A percentile compares a stretch with the other conserved stretches of the same genome.
These are phyloP conservation scores for Leucocoprinus sp. DNA, from an alignment of 768 basidiomycete genomes.

Conservation along the genomic window DNA sequence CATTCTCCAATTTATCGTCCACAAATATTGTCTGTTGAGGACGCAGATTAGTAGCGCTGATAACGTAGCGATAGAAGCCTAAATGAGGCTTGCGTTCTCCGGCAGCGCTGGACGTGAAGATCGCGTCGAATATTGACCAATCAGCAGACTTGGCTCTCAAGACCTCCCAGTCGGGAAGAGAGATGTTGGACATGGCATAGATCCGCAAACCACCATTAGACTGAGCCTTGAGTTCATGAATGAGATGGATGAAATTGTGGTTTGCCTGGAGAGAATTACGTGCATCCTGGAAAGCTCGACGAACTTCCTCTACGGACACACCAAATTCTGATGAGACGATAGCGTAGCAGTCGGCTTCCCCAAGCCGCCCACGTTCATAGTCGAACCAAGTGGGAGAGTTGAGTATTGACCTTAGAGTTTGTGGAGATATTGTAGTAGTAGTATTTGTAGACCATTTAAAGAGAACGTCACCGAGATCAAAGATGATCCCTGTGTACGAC, in stretches of 20 bases:
- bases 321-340: slow-evolving; percentile 30
- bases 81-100: slow-evolving; percentile 51
- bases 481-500: slow-evolving; percentile 30
- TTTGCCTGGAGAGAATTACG: slow-evolving; percentile 39
- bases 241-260: slow-evolving; percentile 32
- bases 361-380: slow-evolving; percentile 41
- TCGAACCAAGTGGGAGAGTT: slow-evolving; percentile 41
- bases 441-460: slow-evolving; percentile 45
- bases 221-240: slow-evolving; percentile 36
- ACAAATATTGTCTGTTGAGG: slow-evolving; percentile 44
- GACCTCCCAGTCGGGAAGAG: slow-evolving; percentile 39
- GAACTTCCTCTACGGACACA: slow-evolving; percentile 30
- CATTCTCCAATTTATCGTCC: slow-evolving; percentile 54
- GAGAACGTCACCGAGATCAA: slow-evolving; percentile 52
- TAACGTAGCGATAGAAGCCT: slow-evolving; percentile 42
- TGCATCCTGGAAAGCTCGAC: slow-evolving; percentile 36
- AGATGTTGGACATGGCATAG: slow-evolving; percentile 56
- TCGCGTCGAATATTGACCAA: slow-evolving; percentile 40
- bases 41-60: slow-evolving; percentile 34
- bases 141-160: slow-evolving; percentile 37
- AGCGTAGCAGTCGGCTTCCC: slow-evolving; percentile 36
- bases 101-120: slow-evolving; percentile 44
- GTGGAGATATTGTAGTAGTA: slow-evolving; percentile 33
- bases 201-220: slow-evolving; percentile 28
- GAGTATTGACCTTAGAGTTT: slow-evolving; percentile 33